Conservation (phyloP, 1,284 basidiomycete species). For the Ustilago shanxiensis region DNA sequence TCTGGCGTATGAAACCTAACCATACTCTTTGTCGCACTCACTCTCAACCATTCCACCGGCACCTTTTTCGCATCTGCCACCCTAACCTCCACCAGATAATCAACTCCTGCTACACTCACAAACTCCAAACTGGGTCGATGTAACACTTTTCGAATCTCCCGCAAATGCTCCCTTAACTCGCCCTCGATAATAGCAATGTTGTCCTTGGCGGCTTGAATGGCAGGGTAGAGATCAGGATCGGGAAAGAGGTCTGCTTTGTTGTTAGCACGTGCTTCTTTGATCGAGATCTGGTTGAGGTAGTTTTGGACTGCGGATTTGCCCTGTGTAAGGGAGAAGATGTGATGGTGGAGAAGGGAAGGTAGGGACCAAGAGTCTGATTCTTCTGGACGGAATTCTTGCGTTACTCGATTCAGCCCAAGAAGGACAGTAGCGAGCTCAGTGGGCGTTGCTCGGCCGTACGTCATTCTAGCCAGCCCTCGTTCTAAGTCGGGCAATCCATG, state of each 20-base stretch:
- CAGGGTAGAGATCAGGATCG: slow-evolving; percentile 79
- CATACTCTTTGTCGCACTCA: slow-evolving; percentile 81
- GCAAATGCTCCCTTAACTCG: slow-evolving; percentile 83
- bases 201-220: slow-evolving; percentile 75
- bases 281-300: slow-evolving; percentile 75
- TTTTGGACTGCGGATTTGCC: slow-evolving; percentile 75
- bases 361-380: slow-evolving; percentile 72
- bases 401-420: slow-evolving; percentile 81
- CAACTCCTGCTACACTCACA: slow-evolving; percentile 74
- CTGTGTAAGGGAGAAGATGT: slow-evolving; percentile 75
- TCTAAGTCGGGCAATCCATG: slow-evolving; percentile 83
- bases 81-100: slow-evolving; percentile 74
- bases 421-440: slow-evolving; percentile 84
- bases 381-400: slow-evolving; percentile 76
- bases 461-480: slow-evolving; percentile 86
- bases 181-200: slow-evolving; percentile 77
- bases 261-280: slow-evolving; percentile 79
- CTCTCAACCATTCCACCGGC: slow-evolving; percentile 83
- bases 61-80: slow-evolving; percentile 80
- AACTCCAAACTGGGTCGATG: slow-evolving; percentile 83
- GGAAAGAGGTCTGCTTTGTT: slow-evolving; percentile 81
- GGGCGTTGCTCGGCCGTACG: slow-evolving; percentile 86
- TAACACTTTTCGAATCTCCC: slow-evolving; percentile 78
- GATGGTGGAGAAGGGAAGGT: slow-evolving; percentile 75
- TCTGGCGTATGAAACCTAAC: slow-evolving; percentile 86